phyloP scores from a whole-genome alignment of 2,329 filamentous ascomycete genomes.

The Penicillium nordicum region DNA sequence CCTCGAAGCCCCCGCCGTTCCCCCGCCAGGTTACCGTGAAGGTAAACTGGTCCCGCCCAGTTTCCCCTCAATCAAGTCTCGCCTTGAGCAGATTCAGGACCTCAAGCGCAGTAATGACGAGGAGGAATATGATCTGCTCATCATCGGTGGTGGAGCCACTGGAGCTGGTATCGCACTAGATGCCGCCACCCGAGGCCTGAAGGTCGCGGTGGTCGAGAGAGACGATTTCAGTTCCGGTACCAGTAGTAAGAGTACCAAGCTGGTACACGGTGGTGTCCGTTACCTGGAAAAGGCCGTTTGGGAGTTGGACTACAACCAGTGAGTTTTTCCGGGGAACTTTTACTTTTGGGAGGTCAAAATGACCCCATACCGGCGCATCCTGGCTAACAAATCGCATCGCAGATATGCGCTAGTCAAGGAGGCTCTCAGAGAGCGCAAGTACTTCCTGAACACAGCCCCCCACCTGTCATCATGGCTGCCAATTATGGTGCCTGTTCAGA shows the following conservation, averaged over 20 bases:
- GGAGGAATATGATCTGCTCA: slow-evolving; percentile 69
- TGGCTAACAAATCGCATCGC: slow-evolving; percentile 9
- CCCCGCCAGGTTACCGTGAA: slow-evolving; percentile 60
- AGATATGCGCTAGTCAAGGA: slow-evolving; percentile 71
- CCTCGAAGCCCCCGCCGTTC: slow-evolving; percentile 58
- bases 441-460: slow-evolving; percentile 77
- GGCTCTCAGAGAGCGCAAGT: slow-evolving; percentile 76
- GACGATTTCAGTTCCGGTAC: slow-evolving; percentile 81
- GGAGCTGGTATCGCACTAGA: slow-evolving; percentile 78
- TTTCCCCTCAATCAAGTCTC: slow-evolving; percentile 51
- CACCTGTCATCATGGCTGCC: slow-evolving; percentile 78
- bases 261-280: slow-evolving; percentile 79
- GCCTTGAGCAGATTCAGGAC: slow-evolving; percentile 52
- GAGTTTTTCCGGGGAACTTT: slow-evolving; percentile 18
- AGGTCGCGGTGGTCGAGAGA: slow-evolving; percentile 75
- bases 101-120: slow-evolving; percentile 44
- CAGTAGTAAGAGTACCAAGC: slow-evolving; percentile 82
- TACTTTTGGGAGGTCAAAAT: neutral
- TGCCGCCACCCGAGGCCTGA: slow-evolving; percentile 72
- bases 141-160: slow-evolving; percentile 77
- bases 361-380: neutral
- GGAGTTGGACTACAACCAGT: slow-evolving; percentile 81
- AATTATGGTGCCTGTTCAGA: slow-evolving; percentile 77
- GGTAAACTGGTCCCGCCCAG: slow-evolving; percentile 55
- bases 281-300: slow-evolving; percentile 84